A percentile compares a stretch with the other conserved stretches of the same genome.
phyloP scores from a whole-genome alignment of 805 yeast genomes.

The Wickerhamiella spandovensis region DNA sequence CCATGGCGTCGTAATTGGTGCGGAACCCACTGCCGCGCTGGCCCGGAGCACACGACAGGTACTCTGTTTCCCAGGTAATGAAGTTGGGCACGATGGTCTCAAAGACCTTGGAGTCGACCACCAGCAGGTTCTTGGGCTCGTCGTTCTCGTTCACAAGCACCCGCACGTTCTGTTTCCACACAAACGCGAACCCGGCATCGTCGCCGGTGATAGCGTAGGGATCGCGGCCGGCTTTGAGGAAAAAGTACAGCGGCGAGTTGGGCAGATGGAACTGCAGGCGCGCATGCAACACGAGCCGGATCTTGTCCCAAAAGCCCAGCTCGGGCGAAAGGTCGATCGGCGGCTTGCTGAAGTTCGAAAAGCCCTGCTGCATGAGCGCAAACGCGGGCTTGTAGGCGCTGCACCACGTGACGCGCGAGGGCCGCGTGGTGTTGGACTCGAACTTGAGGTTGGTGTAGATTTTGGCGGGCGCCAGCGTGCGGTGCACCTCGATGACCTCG shows the following conservation, averaged over 20 bases:
- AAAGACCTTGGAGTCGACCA: slow-evolving; percentile 48
- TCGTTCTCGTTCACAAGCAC: slow-evolving; percentile 53
- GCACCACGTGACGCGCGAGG: slow-evolving; percentile 73
- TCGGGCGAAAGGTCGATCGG: slow-evolving; percentile 77
- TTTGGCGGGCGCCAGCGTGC: slow-evolving; percentile 66
- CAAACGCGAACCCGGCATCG: slow-evolving; percentile 64
- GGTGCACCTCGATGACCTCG: slow-evolving; percentile 51
- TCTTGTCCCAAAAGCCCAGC: slow-evolving; percentile 88
- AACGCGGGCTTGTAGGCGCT: slow-evolving; percentile 72
- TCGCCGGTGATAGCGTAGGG: slow-evolving; percentile 61
- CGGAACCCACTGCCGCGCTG: slow-evolving; percentile 21
- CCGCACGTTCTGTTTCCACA: slow-evolving; percentile 49
- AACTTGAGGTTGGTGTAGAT: slow-evolving; percentile 49
- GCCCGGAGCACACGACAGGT: slow-evolving; percentile 16
- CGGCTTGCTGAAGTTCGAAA: slow-evolving; percentile 80
- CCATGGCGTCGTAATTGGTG: slow-evolving; percentile 16
- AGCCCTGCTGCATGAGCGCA: slow-evolving; percentile 60
- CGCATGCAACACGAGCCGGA: slow-evolving; percentile 67
- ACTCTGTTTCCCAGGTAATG: slow-evolving; percentile 30
- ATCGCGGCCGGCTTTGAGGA: slow-evolving; percentile 54
- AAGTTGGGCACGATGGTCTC: slow-evolving; percentile 68
- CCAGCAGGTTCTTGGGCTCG: slow-evolving; percentile 54
- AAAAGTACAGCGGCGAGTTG: slow-evolving; percentile 29
- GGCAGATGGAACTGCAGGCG: slow-evolving; percentile 40
- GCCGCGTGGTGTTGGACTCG: slow-evolving; percentile 38